Evolutionary conservation across 73 alveolate genomes (phyloP).

Genomic region (Diophrys appendiculata): DNA sequence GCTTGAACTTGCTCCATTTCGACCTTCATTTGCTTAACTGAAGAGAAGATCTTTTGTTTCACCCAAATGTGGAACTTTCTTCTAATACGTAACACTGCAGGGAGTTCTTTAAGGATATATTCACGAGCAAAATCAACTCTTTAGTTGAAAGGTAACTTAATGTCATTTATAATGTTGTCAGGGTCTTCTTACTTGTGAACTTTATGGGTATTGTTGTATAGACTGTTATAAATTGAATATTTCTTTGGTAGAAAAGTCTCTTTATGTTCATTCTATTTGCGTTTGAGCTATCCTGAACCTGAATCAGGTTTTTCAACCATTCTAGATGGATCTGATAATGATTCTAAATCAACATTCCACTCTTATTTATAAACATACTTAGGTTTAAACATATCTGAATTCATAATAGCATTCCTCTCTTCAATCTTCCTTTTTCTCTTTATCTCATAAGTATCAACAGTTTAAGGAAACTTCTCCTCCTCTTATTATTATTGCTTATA

Average conservation of each 20-base stretch:
- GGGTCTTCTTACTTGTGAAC: constrained; percentile 30
- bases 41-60: constrained; percentile 1
- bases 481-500: too few species aligned
- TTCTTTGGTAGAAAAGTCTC: constrained; percentile 54
- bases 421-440: not conserved
- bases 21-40: constrained; percentile 6
- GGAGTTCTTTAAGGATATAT: constrained; percentile 15
- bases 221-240: constrained; percentile 1
- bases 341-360: not conserved
- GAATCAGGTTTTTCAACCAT: not conserved
- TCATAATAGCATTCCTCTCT: not conserved
- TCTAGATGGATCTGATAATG: not conserved
- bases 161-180: constrained; percentile 34
- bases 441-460: not conserved
- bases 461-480: too few species aligned
- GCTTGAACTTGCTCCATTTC: not conserved
- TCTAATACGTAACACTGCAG: constrained; percentile 23
- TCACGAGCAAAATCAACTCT: constrained; percentile 28
- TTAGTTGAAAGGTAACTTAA: not conserved
- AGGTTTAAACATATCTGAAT: not conserved
- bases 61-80: constrained; percentile 22
- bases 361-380: not conserved
- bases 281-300: not conserved
- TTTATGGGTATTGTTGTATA: not conserved
- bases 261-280: constrained; percentile 52